These are phyloP conservation scores for Diaporthe destruens DNA, from an alignment of 2,329 filamentous ascomycete genomes.

Conservation along the genomic window DNA sequence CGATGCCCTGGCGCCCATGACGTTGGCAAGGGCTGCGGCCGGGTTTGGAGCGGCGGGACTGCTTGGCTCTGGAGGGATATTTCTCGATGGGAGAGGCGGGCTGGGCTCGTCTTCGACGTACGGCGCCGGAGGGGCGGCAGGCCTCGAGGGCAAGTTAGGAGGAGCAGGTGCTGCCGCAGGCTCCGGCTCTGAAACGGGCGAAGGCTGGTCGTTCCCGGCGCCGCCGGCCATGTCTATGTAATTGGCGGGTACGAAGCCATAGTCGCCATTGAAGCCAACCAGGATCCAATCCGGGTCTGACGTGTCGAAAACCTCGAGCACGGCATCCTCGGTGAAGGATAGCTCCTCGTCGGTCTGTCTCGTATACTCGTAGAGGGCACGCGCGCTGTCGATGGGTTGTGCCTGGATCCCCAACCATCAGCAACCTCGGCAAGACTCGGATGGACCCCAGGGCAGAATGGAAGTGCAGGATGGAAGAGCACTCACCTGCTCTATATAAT, in stretches of 20 bases:
- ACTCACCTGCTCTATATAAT: slow-evolving; percentile 93
- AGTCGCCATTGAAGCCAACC: slow-evolving; percentile 86
- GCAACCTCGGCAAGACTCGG: slow-evolving; percentile 1
- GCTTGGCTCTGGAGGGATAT: slow-evolving; percentile 48
- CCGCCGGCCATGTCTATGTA: slow-evolving; percentile 82
- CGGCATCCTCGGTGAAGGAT: slow-evolving; percentile 90
- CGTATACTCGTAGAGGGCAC: slow-evolving; percentile 97
- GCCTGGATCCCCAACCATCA: slow-evolving; percentile 56
- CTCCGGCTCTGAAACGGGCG: slow-evolving; percentile 40
- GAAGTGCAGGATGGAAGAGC: too few species aligned
- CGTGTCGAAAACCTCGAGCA: slow-evolving; percentile 86
- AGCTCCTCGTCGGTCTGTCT: slow-evolving; percentile 98
- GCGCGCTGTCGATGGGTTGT: slow-evolving; percentile 74
- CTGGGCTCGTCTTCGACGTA: slow-evolving; percentile 53
- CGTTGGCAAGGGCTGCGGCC: slow-evolving; percentile 67
- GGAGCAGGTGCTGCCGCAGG: slow-evolving; percentile 48
- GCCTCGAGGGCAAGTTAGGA: slow-evolving; percentile 57
- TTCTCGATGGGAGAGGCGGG: slow-evolving; percentile 56
- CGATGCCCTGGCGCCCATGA: slow-evolving; percentile 63
- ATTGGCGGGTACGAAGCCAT: slow-evolving; percentile 94
- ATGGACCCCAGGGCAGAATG: background rate
- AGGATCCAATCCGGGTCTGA: slow-evolving; percentile 97
- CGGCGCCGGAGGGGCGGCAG: slow-evolving; percentile 49
- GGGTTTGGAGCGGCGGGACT: slow-evolving; percentile 58
- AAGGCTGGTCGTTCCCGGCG: slow-evolving; percentile 54